A percentile compares a stretch with the other conserved stretches of the same genome.
phyloP scores from a whole-genome alignment of 1,139 yeast species.

The Nadsonia starkeyi-henricii region DNA sequence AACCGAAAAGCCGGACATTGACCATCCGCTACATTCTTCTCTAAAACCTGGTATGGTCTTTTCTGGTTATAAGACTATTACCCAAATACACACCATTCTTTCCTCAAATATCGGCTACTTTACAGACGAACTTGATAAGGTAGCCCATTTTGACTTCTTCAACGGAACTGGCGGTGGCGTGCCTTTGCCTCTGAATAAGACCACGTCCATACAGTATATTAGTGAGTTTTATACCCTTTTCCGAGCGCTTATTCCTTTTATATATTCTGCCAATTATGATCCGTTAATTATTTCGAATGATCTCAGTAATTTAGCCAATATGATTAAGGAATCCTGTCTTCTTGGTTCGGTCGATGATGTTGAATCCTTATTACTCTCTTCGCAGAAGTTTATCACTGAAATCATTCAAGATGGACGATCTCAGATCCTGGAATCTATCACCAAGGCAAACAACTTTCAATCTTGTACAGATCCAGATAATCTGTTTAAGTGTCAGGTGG shows the following conservation, averaged over 20 bases:
- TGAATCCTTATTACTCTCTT: constrained; percentile 9
- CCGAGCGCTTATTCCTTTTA: constrained; percentile 16
- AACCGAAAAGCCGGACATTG: not conserved
- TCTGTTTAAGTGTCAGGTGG: constrained; percentile 14
- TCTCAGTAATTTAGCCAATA: constrained; percentile 8
- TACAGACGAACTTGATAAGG: not conserved
- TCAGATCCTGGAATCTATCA: constrained; percentile 7
- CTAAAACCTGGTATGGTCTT: not conserved
- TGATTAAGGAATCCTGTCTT: constrained; percentile 7
- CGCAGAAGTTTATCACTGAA: constrained; percentile 6
- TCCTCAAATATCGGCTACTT: not conserved
- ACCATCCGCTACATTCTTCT: not conserved
- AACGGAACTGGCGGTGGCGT: too few species aligned
- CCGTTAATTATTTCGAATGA: constrained; percentile 4
- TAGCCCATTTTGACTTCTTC: not conserved
- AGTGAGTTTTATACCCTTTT: constrained; percentile 17
- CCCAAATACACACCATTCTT: not conserved
- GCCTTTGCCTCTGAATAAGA: too few species aligned
- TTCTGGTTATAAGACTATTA: not conserved
- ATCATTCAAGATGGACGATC: constrained; percentile 9
- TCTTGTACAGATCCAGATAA: constrained; percentile 14
- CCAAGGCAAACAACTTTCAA: constrained; percentile 13
- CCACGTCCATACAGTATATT: constrained; percentile 7
- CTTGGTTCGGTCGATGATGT: constrained; percentile 8
- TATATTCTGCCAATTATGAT: constrained; percentile 16